A percentile compares a stretch with the other conserved stretches of the same genome.
Conservation (phyloP, 2,329 filamentous ascomycete species). For the Mariannaea sp. region DNA sequence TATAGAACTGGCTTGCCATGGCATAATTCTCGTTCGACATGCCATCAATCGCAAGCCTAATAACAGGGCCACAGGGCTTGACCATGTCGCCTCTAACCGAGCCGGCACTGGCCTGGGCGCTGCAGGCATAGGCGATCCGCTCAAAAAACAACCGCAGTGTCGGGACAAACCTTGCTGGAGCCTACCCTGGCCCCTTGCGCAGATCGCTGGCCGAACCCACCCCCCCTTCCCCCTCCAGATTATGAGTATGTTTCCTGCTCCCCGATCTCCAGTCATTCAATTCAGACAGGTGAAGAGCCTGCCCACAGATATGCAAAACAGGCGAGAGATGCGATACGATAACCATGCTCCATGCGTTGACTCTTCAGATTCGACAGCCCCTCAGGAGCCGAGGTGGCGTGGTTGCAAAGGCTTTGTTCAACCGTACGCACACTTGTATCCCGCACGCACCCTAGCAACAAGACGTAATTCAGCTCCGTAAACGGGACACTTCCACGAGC, state of each 20-base stretch:
- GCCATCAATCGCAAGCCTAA: slow-evolving; percentile 12
- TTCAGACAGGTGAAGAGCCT: background rate
- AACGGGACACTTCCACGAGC: slow-evolving; percentile 20
- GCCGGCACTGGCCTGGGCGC: slow-evolving; percentile 19
- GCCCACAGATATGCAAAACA: slow-evolving; percentile 13
- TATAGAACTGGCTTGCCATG: too few species aligned
- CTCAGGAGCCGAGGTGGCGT: slow-evolving; percentile 40
- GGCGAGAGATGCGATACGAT: slow-evolving; percentile 32
- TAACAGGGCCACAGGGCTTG: slow-evolving; percentile 6
- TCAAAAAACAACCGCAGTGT: slow-evolving; percentile 18
- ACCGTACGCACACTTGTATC: slow-evolving; percentile 32
- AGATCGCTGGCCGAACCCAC: slow-evolving; percentile 37
- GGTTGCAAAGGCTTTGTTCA: slow-evolving; percentile 33
- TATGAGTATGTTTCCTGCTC: slow-evolving; percentile 10
- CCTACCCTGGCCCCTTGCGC: slow-evolving; percentile 34
- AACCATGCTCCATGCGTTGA: slow-evolving; percentile 16
- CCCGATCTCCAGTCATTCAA: slow-evolving; percentile 12
- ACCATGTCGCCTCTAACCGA: slow-evolving; percentile 16
- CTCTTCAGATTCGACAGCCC: slow-evolving; percentile 23
- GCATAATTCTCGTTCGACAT: too few species aligned
- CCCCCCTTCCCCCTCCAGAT: slow-evolving; percentile 21
- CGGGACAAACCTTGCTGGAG: slow-evolving; percentile 30
- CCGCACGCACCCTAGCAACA: slow-evolving; percentile 25
- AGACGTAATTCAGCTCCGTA: slow-evolving; percentile 27
- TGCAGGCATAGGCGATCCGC: slow-evolving; percentile 35